phyloP scores from a whole-genome alignment of 1,284 basidiomycete species.

The Ganoderma leucocontextum region DNA sequence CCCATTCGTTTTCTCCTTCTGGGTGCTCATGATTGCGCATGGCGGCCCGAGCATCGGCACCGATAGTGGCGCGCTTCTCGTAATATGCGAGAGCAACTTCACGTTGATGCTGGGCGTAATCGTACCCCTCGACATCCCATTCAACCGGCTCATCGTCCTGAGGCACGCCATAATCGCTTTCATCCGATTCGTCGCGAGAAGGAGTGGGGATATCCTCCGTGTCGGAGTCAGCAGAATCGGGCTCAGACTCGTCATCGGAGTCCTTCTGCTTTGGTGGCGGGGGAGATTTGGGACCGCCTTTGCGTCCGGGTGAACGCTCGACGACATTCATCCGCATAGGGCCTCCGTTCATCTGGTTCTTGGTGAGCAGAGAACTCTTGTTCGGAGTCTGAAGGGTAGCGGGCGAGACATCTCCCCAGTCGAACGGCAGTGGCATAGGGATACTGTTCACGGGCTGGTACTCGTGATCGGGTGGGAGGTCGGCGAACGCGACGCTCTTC shows the following conservation, averaged over 20 bases:
- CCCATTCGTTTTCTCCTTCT: conserved; percentile 48
- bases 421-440: conserved; percentile 31
- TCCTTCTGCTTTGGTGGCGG: conserved; percentile 42
- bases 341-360: conserved; percentile 47
- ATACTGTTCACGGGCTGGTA: conserved; percentile 31
- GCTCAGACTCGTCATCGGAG: conserved; percentile 59
- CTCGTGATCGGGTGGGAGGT: conserved; percentile 43
- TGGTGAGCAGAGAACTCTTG: conserved; percentile 50
- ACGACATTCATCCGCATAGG: conserved; percentile 76
- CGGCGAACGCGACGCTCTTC: conserved; percentile 74
- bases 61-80: conserved; percentile 63
- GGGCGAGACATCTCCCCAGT: conserved; percentile 65
- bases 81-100: conserved; percentile 79
- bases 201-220: conserved; percentile 27
- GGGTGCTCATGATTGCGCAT: conserved; percentile 58
- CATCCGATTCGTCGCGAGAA: conserved; percentile 35
- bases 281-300: conserved; percentile 35
- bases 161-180: conserved; percentile 39
- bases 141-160: conserved; percentile 43
- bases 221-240: conserved; percentile 40
- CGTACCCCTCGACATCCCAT: conserved; percentile 62
- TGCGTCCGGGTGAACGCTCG: conserved; percentile 58
- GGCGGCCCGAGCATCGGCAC: conserved; percentile 57
- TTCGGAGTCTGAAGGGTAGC: conserved; percentile 52
- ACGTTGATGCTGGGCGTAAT: conserved; percentile 71